phyloP scores from a whole-genome alignment of 1,139 yeast genomes.

The Kurtzmaniella quercitrusa region DNA sequence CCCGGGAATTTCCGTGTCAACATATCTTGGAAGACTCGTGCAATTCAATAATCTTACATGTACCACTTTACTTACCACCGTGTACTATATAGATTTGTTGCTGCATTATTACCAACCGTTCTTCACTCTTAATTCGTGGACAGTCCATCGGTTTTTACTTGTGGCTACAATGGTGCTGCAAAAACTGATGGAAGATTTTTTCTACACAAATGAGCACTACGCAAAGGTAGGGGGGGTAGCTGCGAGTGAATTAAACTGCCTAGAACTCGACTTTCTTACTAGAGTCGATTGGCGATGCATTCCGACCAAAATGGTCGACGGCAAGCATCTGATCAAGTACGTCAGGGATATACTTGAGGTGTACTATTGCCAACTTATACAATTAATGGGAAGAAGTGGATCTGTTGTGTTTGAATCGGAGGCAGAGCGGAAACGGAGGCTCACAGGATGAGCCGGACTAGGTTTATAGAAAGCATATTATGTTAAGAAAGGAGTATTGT shows the following conservation, averaged over 20 bases:
- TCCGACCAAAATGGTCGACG: slow-evolving; percentile 31
- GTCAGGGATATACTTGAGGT: slow-evolving; percentile 49
- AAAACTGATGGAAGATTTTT: slow-evolving; percentile 90
- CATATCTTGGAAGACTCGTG: slow-evolving; percentile 71
- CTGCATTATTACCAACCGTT: slow-evolving; percentile 70
- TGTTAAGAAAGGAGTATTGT: neutral
- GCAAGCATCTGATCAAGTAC: slow-evolving; percentile 23
- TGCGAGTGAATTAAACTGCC: slow-evolving; percentile 73
- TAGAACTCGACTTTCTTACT: slow-evolving; percentile 82
- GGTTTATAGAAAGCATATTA: slow-evolving; percentile 1
- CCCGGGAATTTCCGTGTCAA: slow-evolving; percentile 77
- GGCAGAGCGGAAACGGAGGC: slow-evolving; percentile 1
- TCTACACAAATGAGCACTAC: slow-evolving; percentile 89
- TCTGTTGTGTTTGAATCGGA: slow-evolving; percentile 1
- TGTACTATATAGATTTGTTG: slow-evolving; percentile 83
- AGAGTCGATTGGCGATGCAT: slow-evolving; percentile 68
- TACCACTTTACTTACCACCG: slow-evolving; percentile 72
- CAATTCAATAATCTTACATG: slow-evolving; percentile 84
- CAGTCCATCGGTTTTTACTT: slow-evolving; percentile 86
- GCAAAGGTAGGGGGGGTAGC: slow-evolving; percentile 97
- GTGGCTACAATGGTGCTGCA: slow-evolving; percentile 91
- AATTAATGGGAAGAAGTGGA: slow-evolving; percentile 47
- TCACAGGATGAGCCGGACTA: neutral
- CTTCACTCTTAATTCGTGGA: slow-evolving; percentile 82
- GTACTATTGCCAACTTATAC: slow-evolving; percentile 60